Conservation (phyloP, 2,329 filamentous ascomycete genomes). For the Aspergillus awamori region DNA sequence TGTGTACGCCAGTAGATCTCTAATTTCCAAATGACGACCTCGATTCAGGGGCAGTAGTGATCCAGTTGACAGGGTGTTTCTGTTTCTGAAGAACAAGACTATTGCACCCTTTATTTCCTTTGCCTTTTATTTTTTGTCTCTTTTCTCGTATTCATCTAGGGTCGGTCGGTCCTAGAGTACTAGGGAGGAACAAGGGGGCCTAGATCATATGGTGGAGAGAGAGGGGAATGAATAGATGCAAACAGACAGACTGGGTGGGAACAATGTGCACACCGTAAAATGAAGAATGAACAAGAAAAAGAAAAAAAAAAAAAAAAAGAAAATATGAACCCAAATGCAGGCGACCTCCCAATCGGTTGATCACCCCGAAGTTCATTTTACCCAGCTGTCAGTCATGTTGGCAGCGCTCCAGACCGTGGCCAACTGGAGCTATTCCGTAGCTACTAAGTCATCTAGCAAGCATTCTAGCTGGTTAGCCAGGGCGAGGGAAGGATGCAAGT, state of each 20-base stretch:
- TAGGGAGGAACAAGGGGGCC: not conserved
- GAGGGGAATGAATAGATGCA: not conserved
- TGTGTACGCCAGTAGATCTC: conserved; percentile 10
- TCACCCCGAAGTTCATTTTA: conserved; percentile 1
- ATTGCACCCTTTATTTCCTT: conserved; percentile 6
- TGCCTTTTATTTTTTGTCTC: too few species aligned
- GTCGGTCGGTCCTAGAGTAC: not conserved
- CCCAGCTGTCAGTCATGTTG: not conserved
- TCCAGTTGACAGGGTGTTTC: not conserved
- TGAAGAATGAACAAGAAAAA: not conserved
- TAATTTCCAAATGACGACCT: conserved; percentile 1
- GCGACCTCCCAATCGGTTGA: not conserved
- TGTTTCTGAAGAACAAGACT: not conserved
- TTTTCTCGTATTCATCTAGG: not conserved
- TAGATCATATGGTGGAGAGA: not conserved
- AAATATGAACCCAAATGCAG: not conserved
- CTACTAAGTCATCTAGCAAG: not conserved
- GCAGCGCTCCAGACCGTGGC: conserved; percentile 10
- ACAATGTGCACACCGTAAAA: not conserved
- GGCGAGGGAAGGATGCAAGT: conserved; percentile 4
- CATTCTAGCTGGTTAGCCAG: not conserved
- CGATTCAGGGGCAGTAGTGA: conserved; percentile 9
- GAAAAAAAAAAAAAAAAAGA: not conserved
- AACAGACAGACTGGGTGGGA: not conserved
- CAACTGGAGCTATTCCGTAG: not conserved